A percentile compares a stretch with the other conserved stretches of the same genome.
Evolutionary conservation across 2,329 filamentous ascomycete genomes (phyloP).

Genomic region (Malbranchea cinnamomea): DNA sequence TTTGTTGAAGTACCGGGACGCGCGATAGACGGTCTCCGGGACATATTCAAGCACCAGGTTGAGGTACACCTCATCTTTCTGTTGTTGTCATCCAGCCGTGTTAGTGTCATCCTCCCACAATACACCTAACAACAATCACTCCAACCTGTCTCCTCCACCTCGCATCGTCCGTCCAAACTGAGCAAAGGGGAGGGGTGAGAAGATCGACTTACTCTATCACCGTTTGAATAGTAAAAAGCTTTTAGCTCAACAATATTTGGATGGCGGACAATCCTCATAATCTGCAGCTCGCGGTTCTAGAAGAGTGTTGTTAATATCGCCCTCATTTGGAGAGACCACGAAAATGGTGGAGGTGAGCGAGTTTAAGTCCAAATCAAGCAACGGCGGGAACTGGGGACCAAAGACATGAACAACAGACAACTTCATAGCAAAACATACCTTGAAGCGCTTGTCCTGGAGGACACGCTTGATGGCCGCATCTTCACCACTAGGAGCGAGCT

Average conservation of each 20-base stretch:
- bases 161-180: no score
- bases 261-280: constrained; percentile 98
- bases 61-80: constrained; percentile 98
- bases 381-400: no score
- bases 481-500: constrained; percentile 92
- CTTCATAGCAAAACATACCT: constrained; percentile 45
- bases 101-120: neutral
- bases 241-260: constrained; percentile 98
- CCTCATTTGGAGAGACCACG: neutral
- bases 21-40: constrained; percentile 94
- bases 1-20: constrained; percentile 98
- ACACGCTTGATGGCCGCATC: constrained; percentile 99
- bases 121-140: neutral
- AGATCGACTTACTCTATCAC: constrained; percentile 64
- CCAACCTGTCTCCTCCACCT: no score
- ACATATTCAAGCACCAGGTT: constrained; percentile 98
- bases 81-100: constrained; percentile 5
- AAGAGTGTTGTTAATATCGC: constrained; percentile 17
- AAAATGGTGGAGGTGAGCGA: neutral
- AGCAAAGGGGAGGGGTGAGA: no score
- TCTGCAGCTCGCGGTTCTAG: constrained; percentile 96
- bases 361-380: no score
- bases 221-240: constrained; percentile 99
- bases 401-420: neutral
- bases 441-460: constrained; percentile 98